Conservation (phyloP, 2,329 filamentous ascomycete species). For the Aspergillus brasiliensis region DNA sequence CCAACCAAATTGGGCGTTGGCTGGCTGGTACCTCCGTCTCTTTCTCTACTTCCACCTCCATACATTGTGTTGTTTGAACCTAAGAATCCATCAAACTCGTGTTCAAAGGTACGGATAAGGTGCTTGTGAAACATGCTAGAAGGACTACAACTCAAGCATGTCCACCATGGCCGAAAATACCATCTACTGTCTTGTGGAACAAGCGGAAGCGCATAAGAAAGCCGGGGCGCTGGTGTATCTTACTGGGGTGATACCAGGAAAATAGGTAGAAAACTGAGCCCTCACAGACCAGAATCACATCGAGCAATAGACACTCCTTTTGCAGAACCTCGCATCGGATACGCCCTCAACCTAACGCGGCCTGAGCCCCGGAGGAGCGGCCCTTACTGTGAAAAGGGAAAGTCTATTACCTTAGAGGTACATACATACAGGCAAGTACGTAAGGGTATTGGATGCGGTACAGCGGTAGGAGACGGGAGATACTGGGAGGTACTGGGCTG, state of each 20-base stretch:
- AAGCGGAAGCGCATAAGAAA: background rate
- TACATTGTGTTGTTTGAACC: conserved; percentile 2
- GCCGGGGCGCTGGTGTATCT: conserved; percentile 10
- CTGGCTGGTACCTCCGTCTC: conserved; percentile 9
- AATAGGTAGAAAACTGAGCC: conserved; percentile 11
- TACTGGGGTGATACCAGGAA: conserved; percentile 20
- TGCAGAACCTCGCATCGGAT: conserved; percentile 17
- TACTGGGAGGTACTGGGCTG: background rate
- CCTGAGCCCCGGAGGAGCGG: conserved; percentile 21
- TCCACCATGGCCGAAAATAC: conserved; percentile 2
- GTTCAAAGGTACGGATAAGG: conserved; percentile 13
- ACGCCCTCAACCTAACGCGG: conserved; percentile 18
- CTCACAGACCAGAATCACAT: background rate
- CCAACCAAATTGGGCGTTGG: background rate
- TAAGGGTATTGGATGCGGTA: conserved; percentile 57
- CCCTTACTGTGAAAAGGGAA: conserved; percentile 25
- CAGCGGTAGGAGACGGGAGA: conserved; percentile 39
- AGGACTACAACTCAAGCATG: conserved; percentile 3
- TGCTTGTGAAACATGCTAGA: conserved; percentile 18
- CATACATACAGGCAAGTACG: conserved; percentile 50
- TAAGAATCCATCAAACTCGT: conserved; percentile 9
- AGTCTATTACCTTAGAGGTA: conserved; percentile 19
- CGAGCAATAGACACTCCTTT: background rate
- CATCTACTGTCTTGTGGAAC: conserved; percentile 9
- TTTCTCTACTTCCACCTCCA: background rate